These are phyloP conservation scores for Suhomyces faveliae DNA, from an alignment of 805 yeast genomes.

Conservation along the genomic window DNA sequence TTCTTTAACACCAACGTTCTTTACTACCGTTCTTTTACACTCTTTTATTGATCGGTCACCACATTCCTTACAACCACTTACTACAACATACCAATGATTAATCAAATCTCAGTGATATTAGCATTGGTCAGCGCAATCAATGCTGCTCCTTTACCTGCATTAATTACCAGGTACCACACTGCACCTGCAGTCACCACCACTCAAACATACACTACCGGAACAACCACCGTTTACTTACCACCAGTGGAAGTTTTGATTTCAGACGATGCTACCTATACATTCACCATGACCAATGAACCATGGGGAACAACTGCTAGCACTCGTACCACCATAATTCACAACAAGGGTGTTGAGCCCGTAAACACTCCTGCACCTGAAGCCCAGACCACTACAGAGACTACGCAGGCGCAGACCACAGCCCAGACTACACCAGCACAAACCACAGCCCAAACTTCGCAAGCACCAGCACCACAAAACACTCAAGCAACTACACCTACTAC, in stretches of 20 bases:
- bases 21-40: background rate
- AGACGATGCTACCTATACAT: constrained; percentile 50
- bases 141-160: constrained; percentile 38
- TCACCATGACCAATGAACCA: constrained; percentile 36
- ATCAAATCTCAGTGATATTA: background rate
- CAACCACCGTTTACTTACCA: constrained; percentile 49
- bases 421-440: no score
- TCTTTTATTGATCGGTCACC: background rate
- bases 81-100: background rate
- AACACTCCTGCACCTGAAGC: constrained; percentile 11
- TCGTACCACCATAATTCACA: constrained; percentile 29
- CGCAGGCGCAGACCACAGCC: background rate
- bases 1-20: background rate
- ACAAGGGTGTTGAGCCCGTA: constrained; percentile 14
- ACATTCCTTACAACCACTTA: background rate
- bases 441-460: background rate
- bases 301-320: constrained; percentile 36
- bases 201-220: constrained; percentile 42
- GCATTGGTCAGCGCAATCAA: constrained; percentile 15
- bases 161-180: constrained; percentile 55
- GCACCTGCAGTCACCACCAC: constrained; percentile 53
- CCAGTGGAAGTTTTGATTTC: constrained; percentile 53
- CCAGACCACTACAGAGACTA: background rate
- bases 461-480: background rate
- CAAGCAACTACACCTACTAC: constrained; percentile 22